Base-by-base conservation (phyloP, 192 early-diverging fungal species). In the Backusella luteola region DNA sequence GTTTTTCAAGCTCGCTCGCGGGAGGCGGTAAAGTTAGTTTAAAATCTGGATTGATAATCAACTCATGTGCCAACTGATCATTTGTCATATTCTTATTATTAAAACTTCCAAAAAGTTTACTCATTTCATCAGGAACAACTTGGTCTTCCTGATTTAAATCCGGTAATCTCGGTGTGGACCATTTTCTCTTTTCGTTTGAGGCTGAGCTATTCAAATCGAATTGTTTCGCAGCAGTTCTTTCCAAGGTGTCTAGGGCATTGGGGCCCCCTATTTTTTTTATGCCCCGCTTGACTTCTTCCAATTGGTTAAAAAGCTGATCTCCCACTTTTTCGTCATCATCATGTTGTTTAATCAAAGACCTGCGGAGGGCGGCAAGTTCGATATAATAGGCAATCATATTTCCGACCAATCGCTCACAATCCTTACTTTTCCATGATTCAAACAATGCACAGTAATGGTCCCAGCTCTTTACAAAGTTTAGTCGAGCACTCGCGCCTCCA, bases 31-130 rank as follows among this genome's bases (percentile, higher is more conserved):
- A 23, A 74, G 78, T 83, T 42, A 96, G 79, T 52, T 84, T 81
- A 73, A 93, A 94, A 21, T 92, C 87, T 2, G 94, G 90, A 78
- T 96, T 87, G 76, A 94, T 73, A 38, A 91, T 88, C 14, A 96
- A 71, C 77, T 96, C 94, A 79, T 96, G 94, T 0, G 92, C 89
- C 63, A 96, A 76, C 71, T 91, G 85, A 36, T 92, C 85, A 75
- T 94, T 94, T 35, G 85, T 84, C 35, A 91, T 76, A 0, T 79
- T 73, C 7, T 69, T 68, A 41, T 74, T 59, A 56, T 88, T 79
- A 35, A 78, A 32, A 46, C 46, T 8, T 21, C 9, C 21, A 19
- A 38, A 73, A 70, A 19, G 84, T 84, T 66, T 87, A 88, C 11
- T 78, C 85, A 26, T 72, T 71, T 3, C 85, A 76, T 49, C 77